Evolutionary conservation across 352 stramenopile species (phyloP).

Genomic region (Pythium plurisporium): DNA sequence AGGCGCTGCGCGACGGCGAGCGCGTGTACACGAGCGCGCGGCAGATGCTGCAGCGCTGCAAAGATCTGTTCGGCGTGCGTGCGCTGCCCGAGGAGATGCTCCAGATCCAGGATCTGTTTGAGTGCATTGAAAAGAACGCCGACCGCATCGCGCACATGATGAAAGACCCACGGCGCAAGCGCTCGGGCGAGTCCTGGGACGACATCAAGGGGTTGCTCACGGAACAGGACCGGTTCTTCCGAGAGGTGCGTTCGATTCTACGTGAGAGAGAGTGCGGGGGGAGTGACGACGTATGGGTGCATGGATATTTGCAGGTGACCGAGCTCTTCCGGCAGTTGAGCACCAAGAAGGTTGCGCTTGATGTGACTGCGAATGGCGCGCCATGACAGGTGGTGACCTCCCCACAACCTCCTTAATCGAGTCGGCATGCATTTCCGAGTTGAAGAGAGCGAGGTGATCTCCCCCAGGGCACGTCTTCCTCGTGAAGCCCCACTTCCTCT

Average conservation of each 20-base stretch:
- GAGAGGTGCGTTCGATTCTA: conserved; percentile 15
- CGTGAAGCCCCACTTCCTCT: no score
- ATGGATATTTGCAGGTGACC: conserved; percentile 4
- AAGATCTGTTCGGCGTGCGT: conserved; percentile 3
- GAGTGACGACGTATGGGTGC: no score
- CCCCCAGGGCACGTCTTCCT: no score
- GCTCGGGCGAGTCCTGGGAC: conserved; percentile 5
- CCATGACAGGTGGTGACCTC: not conserved
- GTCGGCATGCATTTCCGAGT: no score
- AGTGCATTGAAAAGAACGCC: conserved; percentile 66
- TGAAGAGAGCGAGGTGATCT: no score
- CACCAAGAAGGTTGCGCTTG: conserved; percentile 12
- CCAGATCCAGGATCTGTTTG: conserved; percentile 56
- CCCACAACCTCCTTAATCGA: no score
- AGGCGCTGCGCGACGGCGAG: no score
- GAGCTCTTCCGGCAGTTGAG: conserved; percentile 17
- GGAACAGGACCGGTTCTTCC: conserved; percentile 41
- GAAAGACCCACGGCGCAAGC: conserved; percentile 27
- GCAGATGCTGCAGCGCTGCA: conserved; percentile 15
- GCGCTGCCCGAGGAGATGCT: conserved; percentile 43
- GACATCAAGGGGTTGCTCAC: conserved; percentile 46
- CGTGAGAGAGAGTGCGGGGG: no score
- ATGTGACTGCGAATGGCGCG: not conserved
- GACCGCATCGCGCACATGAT: conserved; percentile 60
- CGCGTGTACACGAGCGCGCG: conserved; percentile 8